These are phyloP conservation scores for Porogramme epimiltina DNA, from an alignment of 1,284 basidiomycete genomes.

Conservation along the genomic window DNA sequence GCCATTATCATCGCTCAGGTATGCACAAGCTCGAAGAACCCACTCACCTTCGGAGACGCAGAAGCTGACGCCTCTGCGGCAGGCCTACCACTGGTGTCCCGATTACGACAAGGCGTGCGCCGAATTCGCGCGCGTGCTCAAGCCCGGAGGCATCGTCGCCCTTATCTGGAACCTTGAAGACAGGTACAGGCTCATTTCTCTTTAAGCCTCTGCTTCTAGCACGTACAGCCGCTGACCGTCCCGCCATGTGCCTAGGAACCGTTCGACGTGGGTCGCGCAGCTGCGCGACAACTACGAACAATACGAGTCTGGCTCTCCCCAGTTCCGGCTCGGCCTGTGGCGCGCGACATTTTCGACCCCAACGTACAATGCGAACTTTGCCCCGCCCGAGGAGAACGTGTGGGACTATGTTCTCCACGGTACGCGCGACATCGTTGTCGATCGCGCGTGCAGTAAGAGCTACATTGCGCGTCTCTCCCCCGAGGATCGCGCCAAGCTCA, in stretches of 20 bases:
- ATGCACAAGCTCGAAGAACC: background rate
- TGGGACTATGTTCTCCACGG: conserved; percentile 52
- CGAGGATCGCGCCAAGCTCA: conserved; percentile 53
- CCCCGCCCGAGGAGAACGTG: conserved; percentile 51
- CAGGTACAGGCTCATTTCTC: conserved; percentile 41
- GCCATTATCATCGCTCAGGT: conserved; percentile 76
- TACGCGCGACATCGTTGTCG: conserved; percentile 52
- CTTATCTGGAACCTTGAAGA: conserved; percentile 84
- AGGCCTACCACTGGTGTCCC: conserved; percentile 86
- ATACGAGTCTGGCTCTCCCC: conserved; percentile 70
- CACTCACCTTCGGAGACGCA: background rate
- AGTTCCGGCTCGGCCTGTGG: conserved; percentile 75
- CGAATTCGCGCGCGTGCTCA: conserved; percentile 74
- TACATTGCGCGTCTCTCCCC: conserved; percentile 64
- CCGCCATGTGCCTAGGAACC: conserved; percentile 41
- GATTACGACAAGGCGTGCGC: conserved; percentile 63
- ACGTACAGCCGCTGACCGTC: background rate
- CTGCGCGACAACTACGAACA: conserved; percentile 64
- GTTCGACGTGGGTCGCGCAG: conserved; percentile 68
- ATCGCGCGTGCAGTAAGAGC: conserved; percentile 73
- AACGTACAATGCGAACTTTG: conserved; percentile 55
- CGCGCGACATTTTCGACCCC: conserved; percentile 59
- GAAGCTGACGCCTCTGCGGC: background rate
- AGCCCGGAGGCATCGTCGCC: conserved; percentile 62
- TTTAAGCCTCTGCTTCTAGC: background rate